Evolutionary conservation across 139 green algal genomes (phyloP).

Genomic region (Pycnococcus provasolii): DNA sequence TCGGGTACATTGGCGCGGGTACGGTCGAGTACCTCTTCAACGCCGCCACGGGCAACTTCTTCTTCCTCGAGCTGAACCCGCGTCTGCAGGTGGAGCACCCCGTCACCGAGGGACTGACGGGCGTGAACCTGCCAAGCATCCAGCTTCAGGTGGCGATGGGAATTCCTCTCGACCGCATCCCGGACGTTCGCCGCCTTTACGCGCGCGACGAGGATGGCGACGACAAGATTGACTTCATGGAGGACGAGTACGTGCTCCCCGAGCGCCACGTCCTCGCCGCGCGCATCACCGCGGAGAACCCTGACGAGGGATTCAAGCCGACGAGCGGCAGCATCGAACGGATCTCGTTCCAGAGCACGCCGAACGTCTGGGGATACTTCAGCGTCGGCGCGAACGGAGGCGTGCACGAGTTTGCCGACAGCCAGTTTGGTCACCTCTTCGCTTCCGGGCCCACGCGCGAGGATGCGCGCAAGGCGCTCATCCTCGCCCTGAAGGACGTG

Average conservation of each 20-base stretch:
- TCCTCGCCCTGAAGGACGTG: constrained; percentile 86
- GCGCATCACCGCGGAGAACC: constrained; percentile 81
- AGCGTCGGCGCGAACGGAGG: constrained; percentile 52
- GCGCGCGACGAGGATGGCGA: not conserved
- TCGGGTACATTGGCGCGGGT: constrained; percentile 68
- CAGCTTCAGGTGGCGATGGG: constrained; percentile 79
- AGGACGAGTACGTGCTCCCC: not conserved
- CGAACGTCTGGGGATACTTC: constrained; percentile 90
- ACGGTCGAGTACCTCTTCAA: constrained; percentile 89
- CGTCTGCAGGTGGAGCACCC: constrained; percentile 79
- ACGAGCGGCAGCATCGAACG: constrained; percentile 77
- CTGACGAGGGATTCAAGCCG: constrained; percentile 83
- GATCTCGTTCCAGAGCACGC: constrained; percentile 50
- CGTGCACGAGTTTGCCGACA: constrained; percentile 95
- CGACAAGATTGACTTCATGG: constrained; percentile 8
- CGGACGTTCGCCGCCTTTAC: constrained; percentile 58
- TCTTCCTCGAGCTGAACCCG: constrained; percentile 93
- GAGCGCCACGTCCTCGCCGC: constrained; percentile 63
- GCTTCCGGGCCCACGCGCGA: constrained; percentile 67
- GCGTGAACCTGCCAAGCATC: constrained; percentile 72
- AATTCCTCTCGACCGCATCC: constrained; percentile 70
- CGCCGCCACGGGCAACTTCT: constrained; percentile 60
- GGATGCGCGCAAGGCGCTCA: constrained; percentile 75
- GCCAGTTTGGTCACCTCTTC: constrained; percentile 94
- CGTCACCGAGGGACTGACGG: constrained; percentile 83